These are phyloP conservation scores for Mycogone perniciosa DNA, from an alignment of 2,329 filamentous ascomycete genomes.

Conservation along the genomic window DNA sequence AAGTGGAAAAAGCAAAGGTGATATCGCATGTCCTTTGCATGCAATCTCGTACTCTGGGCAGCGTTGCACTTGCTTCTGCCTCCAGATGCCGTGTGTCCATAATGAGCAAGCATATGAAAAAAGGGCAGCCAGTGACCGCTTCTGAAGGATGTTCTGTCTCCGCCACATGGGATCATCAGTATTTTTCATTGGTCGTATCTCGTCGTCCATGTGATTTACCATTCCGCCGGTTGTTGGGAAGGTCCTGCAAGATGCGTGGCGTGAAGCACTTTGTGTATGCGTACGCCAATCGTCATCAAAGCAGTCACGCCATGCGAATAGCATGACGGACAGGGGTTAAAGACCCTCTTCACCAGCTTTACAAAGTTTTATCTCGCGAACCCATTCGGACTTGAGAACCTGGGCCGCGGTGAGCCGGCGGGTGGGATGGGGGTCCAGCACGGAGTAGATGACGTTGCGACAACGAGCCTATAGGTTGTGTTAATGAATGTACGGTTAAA, in stretches of 20 bases:
- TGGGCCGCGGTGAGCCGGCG: constrained; percentile 93
- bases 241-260: constrained; percentile 21
- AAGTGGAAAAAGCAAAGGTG: constrained; percentile 1
- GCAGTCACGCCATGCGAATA: constrained; percentile 23
- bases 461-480: constrained; percentile 67
- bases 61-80: background rate
- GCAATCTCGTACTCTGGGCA: background rate
- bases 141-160: constrained; percentile 10
- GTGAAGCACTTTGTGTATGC: background rate
- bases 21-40: background rate
- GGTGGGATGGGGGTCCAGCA: constrained; percentile 87
- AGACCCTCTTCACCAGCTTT: constrained; percentile 94
- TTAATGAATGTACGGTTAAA: background rate
- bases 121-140: constrained; percentile 3
- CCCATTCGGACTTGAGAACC: constrained; percentile 97
- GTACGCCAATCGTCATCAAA: constrained; percentile 14
- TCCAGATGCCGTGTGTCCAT: constrained; percentile 14
- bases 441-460: constrained; percentile 97
- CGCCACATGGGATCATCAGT: constrained; percentile 6
- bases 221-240: constrained; percentile 11
- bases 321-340: constrained; percentile 39
- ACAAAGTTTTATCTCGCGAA: constrained; percentile 93
- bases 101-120: constrained; percentile 4
- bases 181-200: constrained; percentile 9
- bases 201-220: constrained; percentile 10